A percentile compares a stretch with the other conserved stretches of the same genome.
Conservation (phyloP, 306 rosid species). For the Castanea mollissima region DNA sequence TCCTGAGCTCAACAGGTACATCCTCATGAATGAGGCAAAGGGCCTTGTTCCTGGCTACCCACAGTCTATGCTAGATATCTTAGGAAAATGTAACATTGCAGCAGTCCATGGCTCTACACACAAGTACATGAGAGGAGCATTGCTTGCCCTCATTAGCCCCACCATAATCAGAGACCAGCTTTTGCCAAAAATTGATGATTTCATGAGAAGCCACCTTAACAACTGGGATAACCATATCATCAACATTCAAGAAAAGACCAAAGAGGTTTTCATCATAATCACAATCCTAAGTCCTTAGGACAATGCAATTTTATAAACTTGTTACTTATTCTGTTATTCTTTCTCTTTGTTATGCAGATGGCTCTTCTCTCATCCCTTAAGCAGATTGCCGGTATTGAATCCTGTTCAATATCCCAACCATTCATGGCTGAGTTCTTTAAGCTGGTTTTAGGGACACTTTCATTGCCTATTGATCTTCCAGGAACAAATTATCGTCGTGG, state of each 20-base stretch:
- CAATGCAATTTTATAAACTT: neutral
- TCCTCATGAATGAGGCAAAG: constrained; percentile 85
- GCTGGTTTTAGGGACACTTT: constrained; percentile 83
- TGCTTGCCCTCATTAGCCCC: constrained; percentile 77
- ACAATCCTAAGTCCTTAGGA: neutral
- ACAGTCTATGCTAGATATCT: constrained; percentile 85
- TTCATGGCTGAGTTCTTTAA: constrained; percentile 82
- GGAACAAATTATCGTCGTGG: constrained; percentile 82
- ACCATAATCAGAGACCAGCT: constrained; percentile 59
- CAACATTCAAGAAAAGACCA: constrained; percentile 87
- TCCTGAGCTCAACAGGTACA: constrained; percentile 85
- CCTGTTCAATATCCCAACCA: constrained; percentile 37
- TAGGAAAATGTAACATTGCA: constrained; percentile 88
- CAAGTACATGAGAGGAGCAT: constrained; percentile 85
- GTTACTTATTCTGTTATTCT: neutral
- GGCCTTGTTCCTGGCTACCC: constrained; percentile 99
- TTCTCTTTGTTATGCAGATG: constrained; percentile 52
- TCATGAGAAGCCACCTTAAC: constrained; percentile 65
- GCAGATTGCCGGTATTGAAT: constrained; percentile 76
- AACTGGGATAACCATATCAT: constrained; percentile 64
- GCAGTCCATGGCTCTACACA: constrained; percentile 97
- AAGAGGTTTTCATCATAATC: constrained; percentile 49
- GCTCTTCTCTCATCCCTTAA: constrained; percentile 75
- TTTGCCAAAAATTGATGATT: constrained; percentile 75
- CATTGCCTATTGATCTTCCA: constrained; percentile 89